phyloP scores from a whole-genome alignment of 2,329 filamentous ascomycete genomes.

The Colletotrichum ledebouriae region DNA sequence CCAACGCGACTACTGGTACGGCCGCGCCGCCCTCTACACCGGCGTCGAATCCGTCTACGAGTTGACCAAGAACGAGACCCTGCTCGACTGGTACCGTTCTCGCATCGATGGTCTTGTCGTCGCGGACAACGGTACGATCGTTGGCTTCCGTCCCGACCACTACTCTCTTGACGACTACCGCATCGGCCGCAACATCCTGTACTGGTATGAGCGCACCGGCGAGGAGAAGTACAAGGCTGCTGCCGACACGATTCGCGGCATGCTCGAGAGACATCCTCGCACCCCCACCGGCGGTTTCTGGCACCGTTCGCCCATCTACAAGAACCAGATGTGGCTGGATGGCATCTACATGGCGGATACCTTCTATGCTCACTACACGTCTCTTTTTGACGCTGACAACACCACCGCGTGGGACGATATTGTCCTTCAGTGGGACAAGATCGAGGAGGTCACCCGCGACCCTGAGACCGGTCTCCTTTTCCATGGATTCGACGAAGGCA shows the following conservation, averaged over 20 bases:
- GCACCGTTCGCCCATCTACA: constrained; percentile 61
- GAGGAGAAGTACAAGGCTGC: constrained; percentile 64
- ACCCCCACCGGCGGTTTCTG: constrained; percentile 67
- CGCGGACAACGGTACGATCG: constrained; percentile 60
- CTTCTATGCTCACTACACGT: constrained; percentile 59
- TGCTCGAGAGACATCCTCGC: constrained; percentile 63
- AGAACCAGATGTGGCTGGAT: constrained; percentile 70
- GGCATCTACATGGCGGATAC: constrained; percentile 65
- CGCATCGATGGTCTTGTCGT: constrained; percentile 62
- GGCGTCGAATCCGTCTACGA: constrained; percentile 62
- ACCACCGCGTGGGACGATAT: constrained; percentile 60
- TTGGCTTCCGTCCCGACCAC: constrained; percentile 59
- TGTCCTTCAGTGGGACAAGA: constrained; percentile 59
- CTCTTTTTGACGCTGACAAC: constrained; percentile 54
- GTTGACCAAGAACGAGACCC: constrained; percentile 58
- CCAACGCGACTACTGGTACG: constrained; percentile 55
- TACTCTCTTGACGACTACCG: constrained; percentile 68
- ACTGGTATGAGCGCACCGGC: constrained; percentile 61
- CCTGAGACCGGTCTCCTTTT: constrained; percentile 59
- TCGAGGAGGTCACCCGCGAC: constrained; percentile 58
- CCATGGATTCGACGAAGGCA: constrained; percentile 68
- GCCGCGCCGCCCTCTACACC: constrained; percentile 60
- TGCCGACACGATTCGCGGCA: constrained; percentile 59
- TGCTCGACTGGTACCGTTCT: constrained; percentile 59
- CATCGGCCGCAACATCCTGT: constrained; percentile 65